phyloP scores from a whole-genome alignment of 176 grass and related monocot genomes.

The Musa beccarii region DNA sequence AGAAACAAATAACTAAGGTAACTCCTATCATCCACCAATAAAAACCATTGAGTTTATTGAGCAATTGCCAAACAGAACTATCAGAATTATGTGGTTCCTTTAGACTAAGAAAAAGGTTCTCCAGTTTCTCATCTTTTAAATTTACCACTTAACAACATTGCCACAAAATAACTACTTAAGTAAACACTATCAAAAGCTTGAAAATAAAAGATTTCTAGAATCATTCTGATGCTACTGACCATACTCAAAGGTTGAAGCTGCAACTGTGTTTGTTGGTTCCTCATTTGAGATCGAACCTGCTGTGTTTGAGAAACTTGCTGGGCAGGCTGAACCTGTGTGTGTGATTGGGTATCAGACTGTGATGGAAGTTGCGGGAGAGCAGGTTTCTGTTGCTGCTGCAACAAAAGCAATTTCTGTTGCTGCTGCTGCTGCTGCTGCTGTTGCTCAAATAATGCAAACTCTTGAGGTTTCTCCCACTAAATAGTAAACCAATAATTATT shows the following conservation, averaged over 20 bases:
- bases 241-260: slow-evolving; percentile 30
- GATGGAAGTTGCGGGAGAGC: slow-evolving; percentile 70
- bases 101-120: no score
- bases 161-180: background rate
- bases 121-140: no score
- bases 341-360: slow-evolving; percentile 44
- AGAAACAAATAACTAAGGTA: background rate
- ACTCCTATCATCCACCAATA: no score
- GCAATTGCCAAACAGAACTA: no score
- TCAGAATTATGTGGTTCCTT: no score
- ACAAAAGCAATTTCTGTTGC: slow-evolving; percentile 79
- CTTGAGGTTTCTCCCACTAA: slow-evolving; percentile 99
- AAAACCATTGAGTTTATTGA: no score
- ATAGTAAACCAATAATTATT: background rate
- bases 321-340: slow-evolving; percentile 35
- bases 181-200: background rate
- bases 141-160: no score
- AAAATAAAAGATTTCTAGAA: slow-evolving; percentile 14
- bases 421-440: slow-evolving; percentile 44
- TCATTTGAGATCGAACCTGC: slow-evolving; percentile 66
- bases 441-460: slow-evolving; percentile 76
- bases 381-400: slow-evolving; percentile 89
- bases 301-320: slow-evolving; percentile 43
- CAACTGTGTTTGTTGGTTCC: slow-evolving; percentile 56
- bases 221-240: slow-evolving; percentile 2